Percentiles rank a stretch among this genome's conserved stretches.
phyloP scores from a whole-genome alignment of 768 basidiomycete genomes.

The Hemileccinum rubropunctum region DNA sequence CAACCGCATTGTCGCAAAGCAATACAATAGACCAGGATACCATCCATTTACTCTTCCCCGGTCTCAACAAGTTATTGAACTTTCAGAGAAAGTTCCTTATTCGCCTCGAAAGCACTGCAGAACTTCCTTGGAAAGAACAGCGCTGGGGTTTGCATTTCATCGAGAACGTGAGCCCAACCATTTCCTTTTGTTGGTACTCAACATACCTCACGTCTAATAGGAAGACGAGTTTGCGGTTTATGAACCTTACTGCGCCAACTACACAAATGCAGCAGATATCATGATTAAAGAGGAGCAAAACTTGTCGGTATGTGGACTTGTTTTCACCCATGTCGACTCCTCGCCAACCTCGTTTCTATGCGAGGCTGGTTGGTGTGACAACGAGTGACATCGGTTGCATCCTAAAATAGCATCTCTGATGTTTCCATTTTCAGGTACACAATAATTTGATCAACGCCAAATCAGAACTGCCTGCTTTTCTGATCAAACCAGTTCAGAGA shows the following conservation, averaged over 20 bases:
- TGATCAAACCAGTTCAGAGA: slow-evolving; percentile 98
- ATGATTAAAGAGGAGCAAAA: slow-evolving; percentile 85
- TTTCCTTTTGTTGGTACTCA: slow-evolving; percentile 11
- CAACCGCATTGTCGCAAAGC: slow-evolving; percentile 75
- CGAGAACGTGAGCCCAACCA: slow-evolving; percentile 59
- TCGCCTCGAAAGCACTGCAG: slow-evolving; percentile 81
- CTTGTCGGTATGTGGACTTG: slow-evolving; percentile 61
- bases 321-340: slow-evolving; percentile 6
- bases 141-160: slow-evolving; percentile 86
- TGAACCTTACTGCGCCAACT: slow-evolving; percentile 96
- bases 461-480: slow-evolving; percentile 91
- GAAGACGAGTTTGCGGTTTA: slow-evolving; percentile 96
- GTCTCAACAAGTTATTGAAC: slow-evolving; percentile 91
- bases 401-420: slow-evolving; percentile 23
- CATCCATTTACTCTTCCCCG: slow-evolving; percentile 93
- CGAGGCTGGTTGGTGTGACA: slow-evolving; percentile 24
- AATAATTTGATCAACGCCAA: slow-evolving; percentile 86
- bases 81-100: slow-evolving; percentile 95
- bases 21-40: slow-evolving; percentile 92
- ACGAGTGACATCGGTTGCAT: slow-evolving; percentile 11
- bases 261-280: slow-evolving; percentile 81
- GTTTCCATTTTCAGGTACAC: slow-evolving; percentile 49
- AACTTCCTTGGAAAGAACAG: slow-evolving; percentile 79
- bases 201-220: slow-evolving; percentile 40
- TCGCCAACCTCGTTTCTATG: slow-evolving; percentile 14